phyloP scores from a whole-genome alignment of 2,329 filamentous ascomycete genomes.

The Cladosporium sp. region DNA sequence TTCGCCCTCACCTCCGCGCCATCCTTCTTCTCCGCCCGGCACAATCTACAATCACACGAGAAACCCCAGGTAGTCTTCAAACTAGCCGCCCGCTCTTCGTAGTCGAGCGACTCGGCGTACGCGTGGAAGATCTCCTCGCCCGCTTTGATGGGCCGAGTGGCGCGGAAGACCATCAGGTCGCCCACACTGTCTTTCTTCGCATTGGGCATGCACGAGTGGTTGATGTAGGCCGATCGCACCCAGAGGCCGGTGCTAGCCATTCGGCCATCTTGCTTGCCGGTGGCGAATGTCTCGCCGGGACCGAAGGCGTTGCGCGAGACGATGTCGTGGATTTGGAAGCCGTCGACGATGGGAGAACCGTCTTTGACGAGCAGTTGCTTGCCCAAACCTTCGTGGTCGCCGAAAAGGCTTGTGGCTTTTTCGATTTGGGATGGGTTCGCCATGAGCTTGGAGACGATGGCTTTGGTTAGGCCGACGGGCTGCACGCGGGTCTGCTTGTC shows the following conservation, averaged over 20 bases:
- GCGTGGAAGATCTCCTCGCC: conserved; percentile 39
- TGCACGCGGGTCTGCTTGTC: conserved; percentile 19
- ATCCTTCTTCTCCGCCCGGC: conserved; percentile 18
- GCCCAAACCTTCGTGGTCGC: conserved; percentile 15
- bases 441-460: conserved; percentile 37
- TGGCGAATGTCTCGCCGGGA: conserved; percentile 18
- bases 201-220: conserved; percentile 41
- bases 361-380: conserved; percentile 29
- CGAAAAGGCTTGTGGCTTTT: conserved; percentile 17
- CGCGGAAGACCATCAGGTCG: conserved; percentile 40
- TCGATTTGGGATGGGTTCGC: conserved; percentile 37
- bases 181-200: conserved; percentile 36
- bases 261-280: conserved; percentile 7
- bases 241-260: conserved; percentile 35
- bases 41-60: conserved; percentile 17
- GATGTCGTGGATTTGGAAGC: conserved; percentile 37
- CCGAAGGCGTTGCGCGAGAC: conserved; percentile 39
- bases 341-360: conserved; percentile 33
- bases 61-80: conserved; percentile 21
- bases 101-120: conserved; percentile 31
- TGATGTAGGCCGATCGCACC: conserved; percentile 39
- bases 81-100: conserved; percentile 11
- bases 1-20: conserved; percentile 14
- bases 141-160: conserved; percentile 34
- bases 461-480: conserved; percentile 22